Conservation (phyloP, 2,329 filamentous ascomycete genomes). For the Dothidotthia symphoricarpi region DNA sequence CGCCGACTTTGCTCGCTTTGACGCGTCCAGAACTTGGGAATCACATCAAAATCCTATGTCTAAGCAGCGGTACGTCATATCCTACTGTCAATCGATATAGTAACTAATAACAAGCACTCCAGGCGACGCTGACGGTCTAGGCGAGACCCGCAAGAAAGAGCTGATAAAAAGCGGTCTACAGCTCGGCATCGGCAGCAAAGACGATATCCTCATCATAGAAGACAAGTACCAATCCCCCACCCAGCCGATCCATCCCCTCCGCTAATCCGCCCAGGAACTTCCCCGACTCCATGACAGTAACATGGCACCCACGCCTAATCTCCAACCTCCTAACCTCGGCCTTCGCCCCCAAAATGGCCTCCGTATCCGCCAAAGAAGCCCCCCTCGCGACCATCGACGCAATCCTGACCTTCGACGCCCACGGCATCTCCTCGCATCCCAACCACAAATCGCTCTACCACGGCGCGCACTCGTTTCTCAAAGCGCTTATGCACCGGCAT, state of each 20-base stretch:
- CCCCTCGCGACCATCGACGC: conserved; percentile 67
- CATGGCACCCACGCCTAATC: conserved; percentile 72
- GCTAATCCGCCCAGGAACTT: conserved; percentile 57
- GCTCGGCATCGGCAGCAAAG: conserved; percentile 70
- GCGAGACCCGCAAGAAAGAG: conserved; percentile 78
- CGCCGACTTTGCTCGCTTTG: conserved; percentile 81
- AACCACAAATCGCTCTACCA: conserved; percentile 90
- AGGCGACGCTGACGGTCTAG: conserved; percentile 85
- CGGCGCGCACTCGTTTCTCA: conserved; percentile 73
- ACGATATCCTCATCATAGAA: conserved; percentile 84
- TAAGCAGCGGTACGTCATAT: conserved; percentile 69
- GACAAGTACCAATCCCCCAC: conserved; percentile 57
- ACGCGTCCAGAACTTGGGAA: conserved; percentile 78
- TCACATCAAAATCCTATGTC: conserved; percentile 88
- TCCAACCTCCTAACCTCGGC: conserved; percentile 67
- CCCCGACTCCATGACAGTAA: conserved; percentile 80
- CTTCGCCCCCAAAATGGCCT: conserved; percentile 66
- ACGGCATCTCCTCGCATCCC: conserved; percentile 81
- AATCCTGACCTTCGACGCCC: conserved; percentile 84
- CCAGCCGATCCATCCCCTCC: conserved; percentile 7
- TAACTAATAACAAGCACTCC: conserved; percentile 10
- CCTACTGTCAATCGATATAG: neutral
- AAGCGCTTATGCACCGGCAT: conserved; percentile 61
- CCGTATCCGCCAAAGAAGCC: conserved; percentile 42
- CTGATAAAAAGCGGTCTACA: conserved; percentile 74